Conservation (phyloP, 2,329 filamentous ascomycete species). For the Microsporum ferrugineum region DNA sequence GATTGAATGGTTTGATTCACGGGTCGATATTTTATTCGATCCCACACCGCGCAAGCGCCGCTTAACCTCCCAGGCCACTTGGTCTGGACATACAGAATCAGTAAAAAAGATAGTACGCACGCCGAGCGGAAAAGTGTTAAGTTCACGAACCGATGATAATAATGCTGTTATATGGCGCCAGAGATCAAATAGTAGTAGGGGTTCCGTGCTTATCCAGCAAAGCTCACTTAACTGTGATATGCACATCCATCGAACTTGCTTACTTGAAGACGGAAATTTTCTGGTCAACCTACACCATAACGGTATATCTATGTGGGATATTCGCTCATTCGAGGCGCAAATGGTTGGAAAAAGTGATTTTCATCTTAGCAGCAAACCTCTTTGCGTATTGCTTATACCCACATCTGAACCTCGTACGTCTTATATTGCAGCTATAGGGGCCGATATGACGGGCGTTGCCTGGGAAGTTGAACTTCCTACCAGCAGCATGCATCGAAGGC, state of each 20-base stretch:
- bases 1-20: conserved; percentile 69
- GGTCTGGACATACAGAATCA: conserved; percentile 72
- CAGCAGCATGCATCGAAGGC: conserved; percentile 19
- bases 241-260: conserved; percentile 67
- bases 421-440: conserved; percentile 73
- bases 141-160: conserved; percentile 67
- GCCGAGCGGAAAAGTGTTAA: conserved; percentile 64
- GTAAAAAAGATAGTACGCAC: conserved; percentile 82
- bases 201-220: conserved; percentile 51
- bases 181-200: conserved; percentile 37
- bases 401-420: conserved; percentile 43
- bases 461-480: conserved; percentile 63
- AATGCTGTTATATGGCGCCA: conserved; percentile 80
- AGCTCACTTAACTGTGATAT: conserved; percentile 56
- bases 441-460: conserved; percentile 64
- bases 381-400: conserved; percentile 66
- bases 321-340: conserved; percentile 47
- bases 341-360: conserved; percentile 52
- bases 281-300: conserved; percentile 67
- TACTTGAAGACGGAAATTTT: conserved; percentile 66
- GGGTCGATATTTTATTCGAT: conserved; percentile 70
- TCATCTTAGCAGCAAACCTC: conserved; percentile 54
- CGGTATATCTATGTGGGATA: conserved; percentile 68
- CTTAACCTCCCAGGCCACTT: conserved; percentile 52
- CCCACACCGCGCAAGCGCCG: conserved; percentile 50